phyloP scores from a whole-genome alignment of 805 yeast species.

The Nakazawaea pomicola region DNA sequence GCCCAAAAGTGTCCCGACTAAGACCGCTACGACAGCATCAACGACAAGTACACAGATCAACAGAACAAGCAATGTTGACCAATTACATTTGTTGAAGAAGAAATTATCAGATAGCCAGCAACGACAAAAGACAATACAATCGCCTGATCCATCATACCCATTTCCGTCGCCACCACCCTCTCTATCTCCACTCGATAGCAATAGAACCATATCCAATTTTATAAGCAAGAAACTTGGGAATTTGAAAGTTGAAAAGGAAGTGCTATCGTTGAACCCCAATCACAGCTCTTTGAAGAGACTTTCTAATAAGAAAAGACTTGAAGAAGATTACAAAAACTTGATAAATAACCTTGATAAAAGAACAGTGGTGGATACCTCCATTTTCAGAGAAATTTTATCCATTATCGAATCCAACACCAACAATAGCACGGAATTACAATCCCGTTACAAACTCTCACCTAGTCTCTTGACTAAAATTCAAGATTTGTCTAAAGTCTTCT shows the following conservation, averaged over 20 bases:
- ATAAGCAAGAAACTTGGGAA: neutral
- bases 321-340: conserved; percentile 9
- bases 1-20: conserved; percentile 3
- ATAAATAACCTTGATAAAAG: conserved; percentile 2
- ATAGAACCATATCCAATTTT: conserved; percentile 9
- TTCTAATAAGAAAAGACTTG: conserved; percentile 1
- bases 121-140: neutral
- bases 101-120: neutral
- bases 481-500: neutral
- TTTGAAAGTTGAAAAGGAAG: conserved; percentile 2
- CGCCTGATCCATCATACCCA: neutral
- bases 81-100: neutral
- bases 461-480: neutral
- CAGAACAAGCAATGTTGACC: conserved; percentile 6
- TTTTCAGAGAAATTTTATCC: neutral
- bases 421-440: too few species aligned
- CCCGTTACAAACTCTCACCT: neutral
- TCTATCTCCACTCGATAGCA: neutral
- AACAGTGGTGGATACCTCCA: neutral
- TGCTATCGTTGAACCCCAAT: conserved; percentile 4
- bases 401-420: too few species aligned
- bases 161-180: neutral
- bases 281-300: conserved; percentile 9
- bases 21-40: too few species aligned
- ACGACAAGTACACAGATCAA: too few species aligned